A percentile compares a stretch with the other conserved stretches of the same genome.
phyloP scores from a whole-genome alignment of 2,329 filamentous ascomycete genomes.

The Hypoxylon sp. region DNA sequence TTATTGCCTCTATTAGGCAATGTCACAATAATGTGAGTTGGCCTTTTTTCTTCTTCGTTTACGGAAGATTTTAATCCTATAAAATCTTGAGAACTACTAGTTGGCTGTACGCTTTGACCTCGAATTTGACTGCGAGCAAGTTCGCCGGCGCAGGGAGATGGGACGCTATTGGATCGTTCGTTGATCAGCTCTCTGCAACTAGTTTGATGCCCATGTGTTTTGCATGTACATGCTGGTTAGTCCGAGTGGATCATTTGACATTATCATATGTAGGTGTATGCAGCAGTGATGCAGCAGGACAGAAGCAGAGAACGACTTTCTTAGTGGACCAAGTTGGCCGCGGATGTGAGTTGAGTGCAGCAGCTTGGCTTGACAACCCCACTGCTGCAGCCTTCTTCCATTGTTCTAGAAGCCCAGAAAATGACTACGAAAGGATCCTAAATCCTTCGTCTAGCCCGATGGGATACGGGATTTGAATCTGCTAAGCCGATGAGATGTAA shows the following conservation, averaged over 20 bases:
- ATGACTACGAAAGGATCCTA: conserved; percentile 2
- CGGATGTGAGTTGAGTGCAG: conserved; percentile 30
- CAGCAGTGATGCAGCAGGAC: conserved; percentile 28
- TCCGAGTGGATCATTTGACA: conserved; percentile 35
- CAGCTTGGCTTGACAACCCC: conserved; percentile 12
- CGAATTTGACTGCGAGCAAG: conserved; percentile 15
- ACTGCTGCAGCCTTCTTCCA: conserved; percentile 27
- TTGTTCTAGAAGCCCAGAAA: conserved; percentile 34
- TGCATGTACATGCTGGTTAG: conserved; percentile 35
- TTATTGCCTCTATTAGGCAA: conserved; percentile 20
- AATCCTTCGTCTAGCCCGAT: conserved; percentile 1
- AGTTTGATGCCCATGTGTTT: conserved; percentile 41
- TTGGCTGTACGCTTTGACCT: conserved; percentile 36
- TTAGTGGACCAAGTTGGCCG: conserved; percentile 26
- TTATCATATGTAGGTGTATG: conserved; percentile 32
- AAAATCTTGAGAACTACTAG: conserved; percentile 25
- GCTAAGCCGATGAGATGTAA: conserved; percentile 8
- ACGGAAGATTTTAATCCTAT: conserved; percentile 23
- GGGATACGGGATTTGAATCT: conserved; percentile 1
- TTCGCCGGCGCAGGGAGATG: conserved; percentile 25
- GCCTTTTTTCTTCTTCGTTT: conserved; percentile 11
- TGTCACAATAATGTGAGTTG: conserved; percentile 14
- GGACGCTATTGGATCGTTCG: conserved; percentile 28
- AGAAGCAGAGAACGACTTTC: conserved; percentile 14
- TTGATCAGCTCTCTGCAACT: conserved; percentile 37